A percentile compares a stretch with the other conserved stretches of the same genome.
These are phyloP conservation scores for Oryza meridionalis DNA, from an alignment of 176 grass and related monocot genomes.

Conservation along the genomic window DNA sequence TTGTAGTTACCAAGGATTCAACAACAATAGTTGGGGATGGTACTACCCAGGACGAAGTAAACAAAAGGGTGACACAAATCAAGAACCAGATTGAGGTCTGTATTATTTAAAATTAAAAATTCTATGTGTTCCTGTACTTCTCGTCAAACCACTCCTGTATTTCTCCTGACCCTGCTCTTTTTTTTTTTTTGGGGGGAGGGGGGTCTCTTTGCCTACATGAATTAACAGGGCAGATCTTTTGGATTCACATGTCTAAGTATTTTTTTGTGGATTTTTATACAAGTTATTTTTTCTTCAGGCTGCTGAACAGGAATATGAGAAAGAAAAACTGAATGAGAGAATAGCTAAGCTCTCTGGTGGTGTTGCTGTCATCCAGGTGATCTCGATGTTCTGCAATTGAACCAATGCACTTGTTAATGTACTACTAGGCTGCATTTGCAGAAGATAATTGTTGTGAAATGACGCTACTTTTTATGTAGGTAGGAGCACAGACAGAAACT, in stretches of 20 bases:
- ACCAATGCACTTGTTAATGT: background rate
- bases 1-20: conserved; percentile 72
- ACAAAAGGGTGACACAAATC: conserved; percentile 62
- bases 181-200: too few species aligned
- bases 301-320: conserved; percentile 68
- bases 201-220: background rate
- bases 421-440: conserved; percentile 6
- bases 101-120: background rate
- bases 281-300: conserved; percentile 9
- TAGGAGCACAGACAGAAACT: conserved; percentile 97
- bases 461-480: conserved; percentile 40
- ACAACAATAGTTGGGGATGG: conserved; percentile 69
- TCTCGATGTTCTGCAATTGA: background rate
- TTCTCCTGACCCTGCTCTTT: background rate
- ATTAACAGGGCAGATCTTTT: background rate
- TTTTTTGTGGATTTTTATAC: background rate
- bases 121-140: background rate
- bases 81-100: conserved; percentile 59
- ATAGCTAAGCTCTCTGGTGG: conserved; percentile 79
- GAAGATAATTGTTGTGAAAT: conserved; percentile 2
- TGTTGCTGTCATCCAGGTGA: conserved; percentile 69
- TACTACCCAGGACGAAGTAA: conserved; percentile 62
- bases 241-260: background rate
- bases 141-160: background rate
- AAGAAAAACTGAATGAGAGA: conserved; percentile 71